These are phyloP conservation scores for Bonia amplexicaulis DNA, from an alignment of 176 grass and related monocot species.

Conservation along the genomic window DNA sequence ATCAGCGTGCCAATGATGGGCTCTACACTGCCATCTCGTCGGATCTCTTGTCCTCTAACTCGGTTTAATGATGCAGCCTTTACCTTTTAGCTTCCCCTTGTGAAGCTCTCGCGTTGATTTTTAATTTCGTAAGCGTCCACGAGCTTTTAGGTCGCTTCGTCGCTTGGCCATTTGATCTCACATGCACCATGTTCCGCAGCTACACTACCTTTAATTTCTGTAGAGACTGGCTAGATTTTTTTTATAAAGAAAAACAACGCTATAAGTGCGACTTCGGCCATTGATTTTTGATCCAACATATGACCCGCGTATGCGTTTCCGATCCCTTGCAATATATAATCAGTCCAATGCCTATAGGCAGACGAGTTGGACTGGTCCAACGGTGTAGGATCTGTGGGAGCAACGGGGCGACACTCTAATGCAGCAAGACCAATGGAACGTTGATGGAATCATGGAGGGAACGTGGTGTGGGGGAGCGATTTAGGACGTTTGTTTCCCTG, in stretches of 20 bases:
- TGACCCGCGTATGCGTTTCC: not conserved
- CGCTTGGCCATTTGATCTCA: not conserved
- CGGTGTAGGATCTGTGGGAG: conserved; percentile 22
- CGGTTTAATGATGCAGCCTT: not conserved
- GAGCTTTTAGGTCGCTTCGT: not conserved
- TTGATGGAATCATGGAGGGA: not conserved
- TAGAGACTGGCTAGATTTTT: not conserved
- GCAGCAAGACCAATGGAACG: not conserved
- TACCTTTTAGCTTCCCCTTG: not conserved
- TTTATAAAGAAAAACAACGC: not conserved
- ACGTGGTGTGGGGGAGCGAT: not conserved
- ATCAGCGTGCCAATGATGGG: not conserved
- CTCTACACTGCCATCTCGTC: not conserved
- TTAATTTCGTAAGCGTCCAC: not conserved
- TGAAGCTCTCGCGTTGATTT: not conserved
- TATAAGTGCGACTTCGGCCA: no score
- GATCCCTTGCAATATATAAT: not conserved
- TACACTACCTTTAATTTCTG: no score
- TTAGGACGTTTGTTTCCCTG: not conserved
- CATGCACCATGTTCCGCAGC: not conserved
- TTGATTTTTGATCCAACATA: not conserved
- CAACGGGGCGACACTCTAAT: not conserved
- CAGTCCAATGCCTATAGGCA: not conserved
- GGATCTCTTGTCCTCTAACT: not conserved
- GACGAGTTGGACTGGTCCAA: not conserved